Base-by-base conservation (phyloP, 2,329 filamentous ascomycete species). In the Pseudocercospora macadamiae region DNA sequence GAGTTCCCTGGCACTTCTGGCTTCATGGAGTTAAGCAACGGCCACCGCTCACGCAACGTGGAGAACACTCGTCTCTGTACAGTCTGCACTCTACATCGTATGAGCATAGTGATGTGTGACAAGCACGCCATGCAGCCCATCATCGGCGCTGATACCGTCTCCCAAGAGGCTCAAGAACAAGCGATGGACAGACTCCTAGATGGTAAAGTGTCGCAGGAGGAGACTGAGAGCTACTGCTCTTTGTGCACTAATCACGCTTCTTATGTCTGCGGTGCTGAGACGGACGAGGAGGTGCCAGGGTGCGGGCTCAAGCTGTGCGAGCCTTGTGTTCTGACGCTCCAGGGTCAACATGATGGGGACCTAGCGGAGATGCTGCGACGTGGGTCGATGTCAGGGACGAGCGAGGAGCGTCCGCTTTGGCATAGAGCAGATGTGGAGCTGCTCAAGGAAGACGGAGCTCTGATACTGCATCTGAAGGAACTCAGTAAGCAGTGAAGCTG, bases 171-270 rank as follows among this genome's bases (percentile, higher is more conserved):
- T 45, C 7, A 44, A 42, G 8, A 62, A 55, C 1, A 65, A 67
- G n/a, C 65, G 72, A 70, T 70, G 19, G 37, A 59, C 0, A 55
- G 57, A 1, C 42, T 71, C 8, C 60, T 67, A 32, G 47, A 61
- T 18, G 61, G 61, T 9, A 32, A 49, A 7, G 6, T 53, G 16
- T 48, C 18, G 10, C 19, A 19, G n/a, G 16, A 53, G 8, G 39
- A 57, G 8, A 10, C 49, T 23, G 59, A 70, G 66, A 65, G 10
- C 16, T 79, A 75, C 74, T 81, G 79, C 61, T 68, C 69, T 3
- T 48, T 81, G 1, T 81, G 79, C 52, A 71, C 72, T 2, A 66
- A 66, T 9, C 71, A 75, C 1, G 78, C 77, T 0, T 70, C 69
- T 2, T 75, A 73, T 34, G 64, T 65, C 18, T 81, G 78, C 58